phyloP scores from a whole-genome alignment of 2,329 filamentous ascomycete genomes.

The Alternaria consortialis region DNA sequence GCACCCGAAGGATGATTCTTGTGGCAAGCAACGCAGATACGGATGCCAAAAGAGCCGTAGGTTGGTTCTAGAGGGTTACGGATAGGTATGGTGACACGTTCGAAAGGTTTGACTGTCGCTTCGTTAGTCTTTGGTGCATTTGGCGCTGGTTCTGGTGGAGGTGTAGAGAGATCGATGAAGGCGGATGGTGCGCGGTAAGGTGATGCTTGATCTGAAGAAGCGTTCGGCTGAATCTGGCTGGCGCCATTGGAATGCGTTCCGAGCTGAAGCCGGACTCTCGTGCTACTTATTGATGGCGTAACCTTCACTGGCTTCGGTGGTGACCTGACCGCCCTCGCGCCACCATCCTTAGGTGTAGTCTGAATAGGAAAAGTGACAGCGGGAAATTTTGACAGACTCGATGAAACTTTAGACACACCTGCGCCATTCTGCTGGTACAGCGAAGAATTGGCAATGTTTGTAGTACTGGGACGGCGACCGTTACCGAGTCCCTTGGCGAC shows the following conservation, averaged over 20 bases:
- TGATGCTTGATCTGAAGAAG: background rate
- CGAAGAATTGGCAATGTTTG: constrained; percentile 17
- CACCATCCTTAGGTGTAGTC: background rate
- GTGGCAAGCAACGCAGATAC: constrained; percentile 63
- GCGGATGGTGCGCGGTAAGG: background rate
- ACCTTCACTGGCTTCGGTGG: background rate
- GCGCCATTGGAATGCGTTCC: background rate
- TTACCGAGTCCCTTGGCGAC: constrained; percentile 13
- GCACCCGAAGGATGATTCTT: constrained; percentile 64
- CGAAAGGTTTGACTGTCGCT: constrained; percentile 44
- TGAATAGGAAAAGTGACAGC: constrained; percentile 8
- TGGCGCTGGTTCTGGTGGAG: constrained; percentile 1
- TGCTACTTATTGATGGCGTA: background rate
- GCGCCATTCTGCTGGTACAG: constrained; percentile 32
- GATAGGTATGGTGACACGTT: constrained; percentile 40
- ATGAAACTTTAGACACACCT: constrained; percentile 29
- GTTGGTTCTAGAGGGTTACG: constrained; percentile 39
- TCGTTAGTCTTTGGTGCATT: constrained; percentile 24
- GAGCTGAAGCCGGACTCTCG: background rate
- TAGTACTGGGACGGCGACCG: constrained; percentile 15
- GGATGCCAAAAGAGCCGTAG: constrained; percentile 23
- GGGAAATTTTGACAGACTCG: constrained; percentile 10
- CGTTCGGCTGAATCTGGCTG: background rate
- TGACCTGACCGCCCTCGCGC: constrained; percentile 2
- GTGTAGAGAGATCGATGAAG: background rate